Percentiles rank a stretch among this genome's conserved stretches.
Conservation (phyloP, 441 rosid genomes). For the Daphne laureola region DNA sequence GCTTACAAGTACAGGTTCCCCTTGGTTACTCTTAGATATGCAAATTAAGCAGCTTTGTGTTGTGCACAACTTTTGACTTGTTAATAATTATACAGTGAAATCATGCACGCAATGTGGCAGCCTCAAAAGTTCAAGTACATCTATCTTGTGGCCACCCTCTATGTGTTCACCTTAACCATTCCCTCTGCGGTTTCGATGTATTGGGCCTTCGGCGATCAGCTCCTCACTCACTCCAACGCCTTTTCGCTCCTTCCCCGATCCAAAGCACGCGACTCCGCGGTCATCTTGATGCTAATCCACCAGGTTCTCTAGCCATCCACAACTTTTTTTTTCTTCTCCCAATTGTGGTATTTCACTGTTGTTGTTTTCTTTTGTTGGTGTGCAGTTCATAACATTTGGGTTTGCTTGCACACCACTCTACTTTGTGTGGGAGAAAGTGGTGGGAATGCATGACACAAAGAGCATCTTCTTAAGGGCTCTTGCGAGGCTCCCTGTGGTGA, state of each 20-base stretch:
- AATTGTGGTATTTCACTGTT: too few relatives aligned
- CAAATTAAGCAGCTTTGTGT: slow-evolving; percentile 1
- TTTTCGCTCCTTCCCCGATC: slow-evolving; percentile 41
- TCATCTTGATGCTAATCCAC: slow-evolving; percentile 52
- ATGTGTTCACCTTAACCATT: slow-evolving; percentile 47
- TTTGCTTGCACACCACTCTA: slow-evolving; percentile 49
- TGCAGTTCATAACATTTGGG: slow-evolving; percentile 59
- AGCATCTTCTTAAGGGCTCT: slow-evolving; percentile 43
- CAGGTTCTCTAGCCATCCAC: slow-evolving; percentile 22
- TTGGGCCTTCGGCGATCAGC: slow-evolving; percentile 61
- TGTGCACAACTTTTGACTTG: not conserved
- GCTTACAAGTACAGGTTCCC: not conserved
- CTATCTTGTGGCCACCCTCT: slow-evolving; percentile 42
- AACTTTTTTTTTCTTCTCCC: too few relatives aligned
- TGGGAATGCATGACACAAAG: slow-evolving; percentile 57
- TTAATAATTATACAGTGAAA: slow-evolving; percentile 38
- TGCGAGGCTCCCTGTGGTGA: slow-evolving; percentile 41
- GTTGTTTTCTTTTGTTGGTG: not conserved
- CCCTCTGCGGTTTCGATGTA: slow-evolving; percentile 47
- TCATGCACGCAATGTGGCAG: slow-evolving; percentile 73
- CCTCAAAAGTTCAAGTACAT: slow-evolving; percentile 54
- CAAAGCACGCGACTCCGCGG: slow-evolving; percentile 44
- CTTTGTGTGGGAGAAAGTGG: slow-evolving; percentile 56
- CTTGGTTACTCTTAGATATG: slow-evolving; percentile 3
- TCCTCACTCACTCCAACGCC: slow-evolving; percentile 50